Base-by-base conservation (phyloP, 2,329 filamentous ascomycete species). In the Fusarium sp. region DNA sequence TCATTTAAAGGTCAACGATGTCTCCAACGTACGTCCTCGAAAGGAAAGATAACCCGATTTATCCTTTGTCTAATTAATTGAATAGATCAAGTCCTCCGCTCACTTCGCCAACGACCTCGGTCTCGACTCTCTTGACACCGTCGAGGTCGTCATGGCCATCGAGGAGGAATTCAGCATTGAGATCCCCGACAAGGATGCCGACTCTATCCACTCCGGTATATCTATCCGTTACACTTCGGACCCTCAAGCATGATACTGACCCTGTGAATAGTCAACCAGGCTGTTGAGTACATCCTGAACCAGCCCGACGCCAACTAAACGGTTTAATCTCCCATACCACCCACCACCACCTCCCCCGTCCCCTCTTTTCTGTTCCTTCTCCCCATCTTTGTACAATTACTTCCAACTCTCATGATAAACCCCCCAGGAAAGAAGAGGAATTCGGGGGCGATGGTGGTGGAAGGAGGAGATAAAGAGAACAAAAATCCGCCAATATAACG, bases 61-160 rank as follows among this genome's bases (percentile, higher is more conserved):
- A 75, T 60, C 43, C 32, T 20, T 40, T 43, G 29, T 29, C 54
- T 63, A 76, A 76, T 53, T 34, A 52, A 47, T 32, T 22, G 13
- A 59, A 20, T 69, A 98, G 95, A 93, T 99, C 81, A 93, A 90
- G 78, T 84, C 89, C 70, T 87, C 85, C 57, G 91, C 95, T 64
- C 94, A 98, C 88, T 99, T 99, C 85, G 88, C 94, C 80, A 98
- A 98, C 82, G 95, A 99, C 84, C 92, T 99, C 71, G 96, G 94
- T 73, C 87, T 99, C 78, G 96, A 99, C 86, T 97, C 92, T 84
- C 89, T 99, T 82, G 96, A 99, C 83, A 98, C 96, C 71, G 96
- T 99, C 71, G 96, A 99, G 88, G 96, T 99, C 74, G 96, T 99
- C 77, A 99, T 99, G 96, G 96, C 96, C 74, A 98, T 99, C 84